Base-by-base conservation (phyloP, 345 rosid species). In the Firmiana major region DNA sequence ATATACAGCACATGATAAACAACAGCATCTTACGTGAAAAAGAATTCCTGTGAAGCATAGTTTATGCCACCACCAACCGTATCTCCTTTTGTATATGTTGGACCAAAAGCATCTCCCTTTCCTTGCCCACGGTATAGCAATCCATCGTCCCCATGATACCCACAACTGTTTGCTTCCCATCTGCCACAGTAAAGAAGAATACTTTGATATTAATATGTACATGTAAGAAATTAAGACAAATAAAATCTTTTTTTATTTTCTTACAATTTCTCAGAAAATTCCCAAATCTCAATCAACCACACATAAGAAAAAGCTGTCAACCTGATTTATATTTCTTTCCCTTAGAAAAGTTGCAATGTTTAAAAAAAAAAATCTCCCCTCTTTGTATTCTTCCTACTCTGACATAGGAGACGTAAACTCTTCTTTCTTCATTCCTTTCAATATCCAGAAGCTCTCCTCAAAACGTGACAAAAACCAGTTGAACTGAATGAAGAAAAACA, bases 61-160 rank as follows among this genome's bases (percentile, higher is more conserved):
- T 93, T 92, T 71, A 96, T 92, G 80, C 99, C 98, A 70, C 91
- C 93, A 46, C 99, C 99, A 85, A 93, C 95, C 1, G 79, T 89
- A 90, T 96, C 99, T 54, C 86, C 84, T 24, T 88, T 59, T 0
- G 97, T 90, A 87, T 84, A 96, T 1, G 94, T 89, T 71, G 98
- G 97, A 76, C 98, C 98, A 77, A 92, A 92, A 16, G 87, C 71
- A 77, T 91, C 94, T 73, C 97, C 98, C 79, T 82, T 96, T 54
- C 84, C 97, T 45, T 86, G 85, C 57, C 95, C 99, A 68, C 75
- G 91, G 74, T 92, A 93, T 65, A 96, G 87, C 59, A 57, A 12
- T 59, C 99, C 99, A 90, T 92, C 95, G 77, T 96, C 99, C 74
- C 99, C 97, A 83, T 93, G 98, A 87, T 93, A 96, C 22, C 99